Evolutionary conservation across 2,329 filamentous ascomycete genomes (phyloP), one percentile per base, ranked within the genome.

Genomic region (Microdochium bolleyi): DNA sequence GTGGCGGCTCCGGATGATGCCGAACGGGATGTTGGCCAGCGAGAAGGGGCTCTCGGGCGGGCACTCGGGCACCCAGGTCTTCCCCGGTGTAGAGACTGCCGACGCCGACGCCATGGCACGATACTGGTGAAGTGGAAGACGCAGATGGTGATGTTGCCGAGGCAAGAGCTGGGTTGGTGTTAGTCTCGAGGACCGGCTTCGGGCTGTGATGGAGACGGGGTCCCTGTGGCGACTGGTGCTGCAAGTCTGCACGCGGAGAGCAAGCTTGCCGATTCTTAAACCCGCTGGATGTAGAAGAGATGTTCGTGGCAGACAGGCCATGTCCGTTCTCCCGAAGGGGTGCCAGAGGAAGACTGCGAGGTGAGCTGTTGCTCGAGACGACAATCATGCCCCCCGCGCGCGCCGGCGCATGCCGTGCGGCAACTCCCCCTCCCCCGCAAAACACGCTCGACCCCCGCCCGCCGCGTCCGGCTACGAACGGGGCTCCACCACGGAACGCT

Each of bases 21-120:
- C 89, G 63, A 92, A 92, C 1, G 89, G 89, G 52, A 94, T 85
- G 65, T 94, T 94, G 62, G 85, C 82, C 51, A 92, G 72, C 9
- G 88, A 89, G 70, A 92, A 92, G 61, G 67, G 69, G 46, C 62
- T 67, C 3, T 65, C 61, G n/a, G 67, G 61, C n/a, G 66, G 57
- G 19, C 73, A 59, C 38, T 59, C 60, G 16, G 64, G 60, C 24
- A 67, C 62, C 64, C 64, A 67, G 22, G 64, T 63, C 41, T 19
- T 16, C 16, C 41, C 7, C 19, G 41, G 41, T 19, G 41, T 19
- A 2, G n/a, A 3, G 3, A 19, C n/a, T 21, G 16, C 9, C n/a
- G 19, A 22, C 7, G 41, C 16, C 5, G 19, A 22, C 41, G 41
- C 8, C 37, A 41, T 41, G 37, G 7, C 19, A n/a, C 13, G 41